Conservation (phyloP, 495 filamentous ascomycete genomes). For the Aspergillus sclerotioniger region DNA sequence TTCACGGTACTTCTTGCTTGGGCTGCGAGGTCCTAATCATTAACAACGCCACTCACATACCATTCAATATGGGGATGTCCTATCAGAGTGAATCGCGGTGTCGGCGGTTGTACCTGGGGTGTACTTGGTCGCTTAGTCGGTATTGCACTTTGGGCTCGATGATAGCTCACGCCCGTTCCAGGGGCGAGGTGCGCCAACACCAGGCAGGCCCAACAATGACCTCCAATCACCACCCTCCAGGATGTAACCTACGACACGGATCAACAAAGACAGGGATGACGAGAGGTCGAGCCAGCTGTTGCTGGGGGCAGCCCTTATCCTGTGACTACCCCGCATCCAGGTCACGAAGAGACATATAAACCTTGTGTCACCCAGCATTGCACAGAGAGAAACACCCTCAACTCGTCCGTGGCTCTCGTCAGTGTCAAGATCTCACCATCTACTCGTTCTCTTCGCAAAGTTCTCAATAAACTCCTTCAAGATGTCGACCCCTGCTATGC, state of each 20-base stretch:
- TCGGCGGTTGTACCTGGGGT: slow-evolving; percentile 2
- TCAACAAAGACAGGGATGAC: slow-evolving; percentile 6
- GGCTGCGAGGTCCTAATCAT: neutral
- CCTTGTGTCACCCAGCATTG: slow-evolving; percentile 16
- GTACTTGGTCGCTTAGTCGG: slow-evolving; percentile 2
- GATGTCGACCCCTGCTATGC: slow-evolving; percentile 25
- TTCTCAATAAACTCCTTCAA: slow-evolving; percentile 6
- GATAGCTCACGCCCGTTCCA: neutral
- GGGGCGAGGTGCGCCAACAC: neutral
- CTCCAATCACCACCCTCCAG: slow-evolving; percentile 11
- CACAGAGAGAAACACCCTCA: too few species aligned
- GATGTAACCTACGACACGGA: slow-evolving; percentile 3
- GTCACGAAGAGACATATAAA: slow-evolving; percentile 18
- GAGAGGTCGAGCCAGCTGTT: slow-evolving; percentile 10
- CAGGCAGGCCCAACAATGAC: neutral
- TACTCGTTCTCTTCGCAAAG: neutral
- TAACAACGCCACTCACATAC: neutral
- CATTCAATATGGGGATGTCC: neutral
- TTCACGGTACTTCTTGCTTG: neutral
- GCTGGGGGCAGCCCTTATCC: slow-evolving; percentile 5
- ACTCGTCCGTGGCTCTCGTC: too few species aligned
- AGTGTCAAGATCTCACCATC: neutral
- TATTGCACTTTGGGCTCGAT: neutral
- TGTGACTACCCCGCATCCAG: slow-evolving; percentile 21
- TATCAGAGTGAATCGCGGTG: neutral